Conservation (phyloP, 2,329 filamentous ascomycete species). For the Alternaria triticina region DNA sequence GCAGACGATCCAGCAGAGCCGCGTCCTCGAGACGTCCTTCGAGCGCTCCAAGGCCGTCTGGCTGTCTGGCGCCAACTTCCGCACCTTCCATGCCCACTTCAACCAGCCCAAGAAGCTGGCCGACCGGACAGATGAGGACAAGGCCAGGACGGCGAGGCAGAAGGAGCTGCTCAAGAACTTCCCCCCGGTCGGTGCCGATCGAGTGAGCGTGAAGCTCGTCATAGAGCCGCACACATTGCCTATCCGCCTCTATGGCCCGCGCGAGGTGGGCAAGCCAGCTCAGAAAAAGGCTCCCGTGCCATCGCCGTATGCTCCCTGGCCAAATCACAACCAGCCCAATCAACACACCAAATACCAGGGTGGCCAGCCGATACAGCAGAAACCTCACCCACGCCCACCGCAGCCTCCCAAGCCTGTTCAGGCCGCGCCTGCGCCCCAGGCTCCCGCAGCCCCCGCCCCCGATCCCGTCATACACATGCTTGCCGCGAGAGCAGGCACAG, state of each 20-base stretch:
- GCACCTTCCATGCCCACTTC: slow-evolving; percentile 47
- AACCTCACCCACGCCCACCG: slow-evolving; percentile 31
- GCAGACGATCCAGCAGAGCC: slow-evolving; percentile 77
- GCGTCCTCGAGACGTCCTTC: slow-evolving; percentile 76
- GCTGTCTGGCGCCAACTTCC: slow-evolving; percentile 47
- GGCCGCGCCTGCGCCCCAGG: slow-evolving; percentile 28
- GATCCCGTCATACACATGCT: slow-evolving; percentile 84
- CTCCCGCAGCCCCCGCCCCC: slow-evolving; percentile 49
- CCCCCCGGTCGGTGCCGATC: slow-evolving; percentile 40
- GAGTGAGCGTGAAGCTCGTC: slow-evolving; percentile 57
- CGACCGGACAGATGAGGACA: slow-evolving; percentile 70
- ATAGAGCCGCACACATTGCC: slow-evolving; percentile 83
- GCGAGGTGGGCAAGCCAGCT: slow-evolving; percentile 30
- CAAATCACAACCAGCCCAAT: slow-evolving; percentile 39
- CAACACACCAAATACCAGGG: slow-evolving; percentile 36
- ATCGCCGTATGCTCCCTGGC: slow-evolving; percentile 43
- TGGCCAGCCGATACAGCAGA: slow-evolving; percentile 21
- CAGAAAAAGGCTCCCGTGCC: slow-evolving; percentile 38
- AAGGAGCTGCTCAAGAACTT: slow-evolving; percentile 52
- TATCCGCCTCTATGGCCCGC: slow-evolving; percentile 54
- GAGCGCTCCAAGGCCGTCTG: slow-evolving; percentile 68
- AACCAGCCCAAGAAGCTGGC: slow-evolving; percentile 46
- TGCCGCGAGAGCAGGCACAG: slow-evolving; percentile 75
- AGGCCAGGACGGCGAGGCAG: slow-evolving; percentile 66
- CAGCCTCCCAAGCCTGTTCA: slow-evolving; percentile 35